Conservation (phyloP, 345 rosid genomes). For the Hypericum perforatum region DNA sequence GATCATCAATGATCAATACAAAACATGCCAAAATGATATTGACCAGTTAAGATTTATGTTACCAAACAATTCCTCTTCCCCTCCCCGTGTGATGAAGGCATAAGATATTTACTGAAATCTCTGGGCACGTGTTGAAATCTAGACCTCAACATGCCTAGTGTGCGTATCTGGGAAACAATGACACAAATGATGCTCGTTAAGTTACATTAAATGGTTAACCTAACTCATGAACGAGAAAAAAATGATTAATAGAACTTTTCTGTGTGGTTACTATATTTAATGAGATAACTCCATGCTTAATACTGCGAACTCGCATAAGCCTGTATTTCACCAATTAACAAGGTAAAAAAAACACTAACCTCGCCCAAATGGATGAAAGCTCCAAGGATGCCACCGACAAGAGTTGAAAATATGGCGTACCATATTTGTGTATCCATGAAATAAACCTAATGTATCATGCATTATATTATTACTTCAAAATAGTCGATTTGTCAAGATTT, state of each 20-base stretch:
- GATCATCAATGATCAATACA: no score
- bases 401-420: slow-evolving; percentile 92
- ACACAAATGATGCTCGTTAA: no score
- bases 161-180: slow-evolving; percentile 51
- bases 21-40: no score
- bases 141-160: slow-evolving; percentile 91
- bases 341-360: slow-evolving; percentile 37
- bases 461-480: slow-evolving; percentile 1
- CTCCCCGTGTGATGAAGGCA: slow-evolving; percentile 38
- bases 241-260: no score
- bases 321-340: background rate
- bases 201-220: no score
- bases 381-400: slow-evolving; percentile 92
- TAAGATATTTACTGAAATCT: slow-evolving; percentile 53
- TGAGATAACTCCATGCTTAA: no score
- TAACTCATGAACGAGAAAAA: no score
- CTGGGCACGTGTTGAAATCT: slow-evolving; percentile 66
- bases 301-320: background rate
- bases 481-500: background rate
- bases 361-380: slow-evolving; percentile 97
- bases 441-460: slow-evolving; percentile 50
- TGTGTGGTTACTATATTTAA: no score
- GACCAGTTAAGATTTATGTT: slow-evolving; percentile 13
- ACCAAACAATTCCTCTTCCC: slow-evolving; percentile 28
- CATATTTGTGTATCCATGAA: slow-evolving; percentile 96